These are phyloP conservation scores for Neonectria ditissima DNA, from an alignment of 2,329 filamentous ascomycete genomes.

Conservation along the genomic window DNA sequence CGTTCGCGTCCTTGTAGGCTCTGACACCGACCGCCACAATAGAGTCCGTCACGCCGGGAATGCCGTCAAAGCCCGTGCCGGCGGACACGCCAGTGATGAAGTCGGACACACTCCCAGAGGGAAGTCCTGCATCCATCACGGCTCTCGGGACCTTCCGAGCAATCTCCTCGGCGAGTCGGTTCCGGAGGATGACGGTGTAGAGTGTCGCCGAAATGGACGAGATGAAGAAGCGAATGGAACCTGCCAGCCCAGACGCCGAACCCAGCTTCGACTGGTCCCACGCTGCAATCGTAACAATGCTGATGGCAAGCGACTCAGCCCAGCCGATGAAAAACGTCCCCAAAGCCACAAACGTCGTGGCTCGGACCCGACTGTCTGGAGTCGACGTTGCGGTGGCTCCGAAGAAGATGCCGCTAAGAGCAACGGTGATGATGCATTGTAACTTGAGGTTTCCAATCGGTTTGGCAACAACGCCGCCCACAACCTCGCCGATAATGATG, in stretches of 20 bases:
- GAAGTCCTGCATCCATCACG: conserved; percentile 53
- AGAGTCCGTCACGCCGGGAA: conserved; percentile 47
- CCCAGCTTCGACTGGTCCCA: conserved; percentile 52
- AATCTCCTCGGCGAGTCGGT: conserved; percentile 48
- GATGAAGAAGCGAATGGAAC: conserved; percentile 52
- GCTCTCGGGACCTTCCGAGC: conserved; percentile 48
- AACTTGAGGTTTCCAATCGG: conserved; percentile 48
- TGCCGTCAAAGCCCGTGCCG: conserved; percentile 42
- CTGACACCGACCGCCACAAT: conserved; percentile 46
- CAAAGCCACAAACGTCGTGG: conserved; percentile 45
- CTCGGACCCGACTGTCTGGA: conserved; percentile 42
- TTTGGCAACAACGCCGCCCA: conserved; percentile 43
- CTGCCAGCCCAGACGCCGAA: conserved; percentile 50
- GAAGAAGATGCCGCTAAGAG: conserved; percentile 48
- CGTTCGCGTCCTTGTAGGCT: conserved; percentile 50
- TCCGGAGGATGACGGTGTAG: conserved; percentile 50
- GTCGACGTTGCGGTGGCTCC: conserved; percentile 46
- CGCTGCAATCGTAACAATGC: conserved; percentile 49
- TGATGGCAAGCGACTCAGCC: conserved; percentile 50
- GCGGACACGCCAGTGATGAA: conserved; percentile 50
- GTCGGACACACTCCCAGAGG: conserved; percentile 47
- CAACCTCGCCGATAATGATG: conserved; percentile 43
- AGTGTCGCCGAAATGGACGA: conserved; percentile 49
- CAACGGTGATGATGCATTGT: conserved; percentile 46
- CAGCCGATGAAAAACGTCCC: conserved; percentile 53